Conservation (phyloP, 208 protist species). For the Trypanosoma vivax region DNA sequence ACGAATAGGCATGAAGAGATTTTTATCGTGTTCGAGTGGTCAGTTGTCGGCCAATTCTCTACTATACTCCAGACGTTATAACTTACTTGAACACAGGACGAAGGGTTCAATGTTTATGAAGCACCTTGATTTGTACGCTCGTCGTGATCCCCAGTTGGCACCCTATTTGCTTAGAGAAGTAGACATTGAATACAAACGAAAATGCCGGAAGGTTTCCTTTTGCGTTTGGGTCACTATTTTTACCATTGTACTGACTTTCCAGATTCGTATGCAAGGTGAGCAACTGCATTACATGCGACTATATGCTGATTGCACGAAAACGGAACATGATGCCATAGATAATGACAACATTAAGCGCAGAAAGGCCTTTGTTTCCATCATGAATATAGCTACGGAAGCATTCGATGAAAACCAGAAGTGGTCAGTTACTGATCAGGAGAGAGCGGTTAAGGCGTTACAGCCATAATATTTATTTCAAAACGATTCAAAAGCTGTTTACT, state of each 20-base stretch:
- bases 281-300: conserved; percentile 77
- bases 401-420: conserved; percentile 77
- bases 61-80: conserved; percentile 35
- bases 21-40: not conserved
- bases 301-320: conserved; percentile 57
- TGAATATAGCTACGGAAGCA: conserved; percentile 70
- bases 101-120: conserved; percentile 86
- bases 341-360: conserved; percentile 72
- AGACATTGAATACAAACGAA: conserved; percentile 87
- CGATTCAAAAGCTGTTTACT: no score
- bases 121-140: conserved; percentile 87
- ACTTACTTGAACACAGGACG: conserved; percentile 70
- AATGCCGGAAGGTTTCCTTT: conserved; percentile 81
- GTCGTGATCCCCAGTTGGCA: conserved; percentile 80
- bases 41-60: conserved; percentile 2
- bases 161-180: conserved; percentile 87
- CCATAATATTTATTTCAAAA: not conserved
- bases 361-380: conserved; percentile 64
- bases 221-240: conserved; percentile 76
- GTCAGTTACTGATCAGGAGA: conserved; percentile 46
- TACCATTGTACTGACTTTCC: conserved; percentile 47
- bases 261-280: conserved; percentile 73
- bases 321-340: conserved; percentile 74
- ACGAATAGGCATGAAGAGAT: conserved; percentile 10
- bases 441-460: conserved; percentile 23